These are phyloP conservation scores for Diophrys appendiculata DNA, from an alignment of 73 alveolate species.

Conservation along the genomic window DNA sequence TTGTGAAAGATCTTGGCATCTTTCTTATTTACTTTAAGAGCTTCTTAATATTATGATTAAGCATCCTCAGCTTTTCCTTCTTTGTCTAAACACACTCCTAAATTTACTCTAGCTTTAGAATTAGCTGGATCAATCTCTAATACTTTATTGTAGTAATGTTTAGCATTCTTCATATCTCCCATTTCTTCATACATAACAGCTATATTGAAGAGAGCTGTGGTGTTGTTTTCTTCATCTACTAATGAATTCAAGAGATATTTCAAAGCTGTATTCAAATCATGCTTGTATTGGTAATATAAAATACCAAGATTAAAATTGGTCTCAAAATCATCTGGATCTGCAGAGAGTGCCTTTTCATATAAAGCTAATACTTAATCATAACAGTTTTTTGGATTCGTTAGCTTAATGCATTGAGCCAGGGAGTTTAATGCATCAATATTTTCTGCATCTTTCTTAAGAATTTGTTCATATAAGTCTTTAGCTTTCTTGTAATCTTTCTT, in stretches of 20 bases:
- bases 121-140: slow-evolving; percentile 55
- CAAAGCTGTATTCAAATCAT: slow-evolving; percentile 57
- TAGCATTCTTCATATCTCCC: slow-evolving; percentile 54
- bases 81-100: slow-evolving; percentile 65
- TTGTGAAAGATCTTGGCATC: slow-evolving; percentile 63
- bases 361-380: slow-evolving; percentile 36
- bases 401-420: slow-evolving; percentile 55
- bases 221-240: slow-evolving; percentile 58
- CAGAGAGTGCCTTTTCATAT: slow-evolving; percentile 54
- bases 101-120: slow-evolving; percentile 54
- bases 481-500: slow-evolving; percentile 44
- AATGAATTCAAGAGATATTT: slow-evolving; percentile 46
- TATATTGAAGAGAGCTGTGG: slow-evolving; percentile 59
- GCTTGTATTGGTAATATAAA: slow-evolving; percentile 59
- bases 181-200: slow-evolving; percentile 68
- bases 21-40: slow-evolving; percentile 50
- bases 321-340: slow-evolving; percentile 70
- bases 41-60: slow-evolving; percentile 44
- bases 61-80: slow-evolving; percentile 68
- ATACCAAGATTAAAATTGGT: slow-evolving; percentile 73
- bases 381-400: slow-evolving; percentile 7
- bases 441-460: slow-evolving; percentile 52
- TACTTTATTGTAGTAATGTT: slow-evolving; percentile 52
- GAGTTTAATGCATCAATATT: slow-evolving; percentile 64
- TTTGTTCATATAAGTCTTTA: slow-evolving; percentile 50